Evolutionary conservation across 768 basidiomycete species (phyloP), one percentile per base, ranked within the genome.

Genomic region (Lentinula edodes): DNA sequence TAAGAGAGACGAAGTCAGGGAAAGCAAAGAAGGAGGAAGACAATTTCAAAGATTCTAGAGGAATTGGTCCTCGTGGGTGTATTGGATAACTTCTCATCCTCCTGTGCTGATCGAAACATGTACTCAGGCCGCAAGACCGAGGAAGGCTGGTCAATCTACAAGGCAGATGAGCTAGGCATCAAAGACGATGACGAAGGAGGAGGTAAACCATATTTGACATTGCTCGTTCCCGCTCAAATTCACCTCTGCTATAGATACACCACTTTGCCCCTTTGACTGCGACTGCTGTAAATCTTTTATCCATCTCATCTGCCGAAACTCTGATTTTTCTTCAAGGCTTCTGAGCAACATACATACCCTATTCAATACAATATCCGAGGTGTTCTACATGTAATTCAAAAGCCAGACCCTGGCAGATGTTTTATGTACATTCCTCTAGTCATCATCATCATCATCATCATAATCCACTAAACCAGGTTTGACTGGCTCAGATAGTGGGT

Each of bases 181-280:
- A 73, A 73, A 45, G 76, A 81, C 61, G 77, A 82, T 58, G 87
- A 81, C 61, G 76, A 82, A 61, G 87, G 87, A 50, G 92, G 93
- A 69, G 91, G 92, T 91, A 34, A 42, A 10, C 32, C 12, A 10
- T 73, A 74, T 83, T 39, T 52, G 45, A 38, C 43, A 35, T 56
- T 63, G 61, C 58, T 38, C 64, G 38, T 57, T 71, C 68, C 62
- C 68, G 65, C 63, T 65, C 48, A 54, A 50, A 38, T 58, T 65
- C 61, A 57, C 62, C 62, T 69, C 52, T 51, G 28, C 28, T 62
- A 36, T 73, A 94, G 92, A 90, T 71, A 93, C 92, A 0, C 83
- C 89, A 3, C 72, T 90, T 43, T 94, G 92, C 75, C 93, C 93
- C 6, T 94, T 94, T 69, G 93, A 94, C 71, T 94, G 93, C 72